Conservation (phyloP, 1,284 basidiomycete genomes). For the Ustilago xerochloae region DNA sequence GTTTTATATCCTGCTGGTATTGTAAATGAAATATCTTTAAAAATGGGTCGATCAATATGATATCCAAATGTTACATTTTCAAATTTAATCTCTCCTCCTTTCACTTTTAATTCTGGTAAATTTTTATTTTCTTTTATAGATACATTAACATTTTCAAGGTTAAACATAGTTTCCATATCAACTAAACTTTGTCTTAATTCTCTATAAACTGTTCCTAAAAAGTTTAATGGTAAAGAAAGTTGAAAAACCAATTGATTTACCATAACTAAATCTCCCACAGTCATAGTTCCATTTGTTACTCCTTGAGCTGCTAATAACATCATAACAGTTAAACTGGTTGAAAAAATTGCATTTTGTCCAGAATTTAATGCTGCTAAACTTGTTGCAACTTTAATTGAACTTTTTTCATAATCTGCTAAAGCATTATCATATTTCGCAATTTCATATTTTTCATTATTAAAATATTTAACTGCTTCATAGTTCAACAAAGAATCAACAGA, state of each 20-base stretch:
- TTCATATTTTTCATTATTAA: conserved; percentile 96
- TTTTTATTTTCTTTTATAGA: conserved; percentile 79
- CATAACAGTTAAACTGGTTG: conserved; percentile 87
- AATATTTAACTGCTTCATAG: conserved; percentile 98
- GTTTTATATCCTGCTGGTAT: conserved; percentile 95
- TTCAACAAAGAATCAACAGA: conserved; percentile 97
- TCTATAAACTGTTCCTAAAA: conserved; percentile 94
- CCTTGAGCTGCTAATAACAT: conserved; percentile 98
- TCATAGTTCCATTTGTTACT: conserved; percentile 93
- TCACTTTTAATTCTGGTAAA: conserved; percentile 77
- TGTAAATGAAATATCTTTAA: conserved; percentile 80
- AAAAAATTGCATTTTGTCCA: conserved; percentile 96
- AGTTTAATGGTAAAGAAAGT: conserved; percentile 92
- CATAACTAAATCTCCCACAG: conserved; percentile 97
- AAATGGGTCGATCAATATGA: conserved; percentile 88
- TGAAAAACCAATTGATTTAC: conserved; percentile 99
- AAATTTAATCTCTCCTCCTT: conserved; percentile 88
- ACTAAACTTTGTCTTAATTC: conserved; percentile 93
- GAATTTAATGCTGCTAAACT: conserved; percentile 93
- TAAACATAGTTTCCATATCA: conserved; percentile 97
- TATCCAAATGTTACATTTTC: conserved; percentile 93
- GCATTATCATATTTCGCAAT: conserved; percentile 91
- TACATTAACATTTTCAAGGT: conserved; percentile 84
- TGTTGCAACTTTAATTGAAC: conserved; percentile 93
- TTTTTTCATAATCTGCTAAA: conserved; percentile 86